These are phyloP conservation scores for Acephala macrosclerotiorum DNA, from an alignment of 2,329 filamentous ascomycete species.

Conservation along the genomic window DNA sequence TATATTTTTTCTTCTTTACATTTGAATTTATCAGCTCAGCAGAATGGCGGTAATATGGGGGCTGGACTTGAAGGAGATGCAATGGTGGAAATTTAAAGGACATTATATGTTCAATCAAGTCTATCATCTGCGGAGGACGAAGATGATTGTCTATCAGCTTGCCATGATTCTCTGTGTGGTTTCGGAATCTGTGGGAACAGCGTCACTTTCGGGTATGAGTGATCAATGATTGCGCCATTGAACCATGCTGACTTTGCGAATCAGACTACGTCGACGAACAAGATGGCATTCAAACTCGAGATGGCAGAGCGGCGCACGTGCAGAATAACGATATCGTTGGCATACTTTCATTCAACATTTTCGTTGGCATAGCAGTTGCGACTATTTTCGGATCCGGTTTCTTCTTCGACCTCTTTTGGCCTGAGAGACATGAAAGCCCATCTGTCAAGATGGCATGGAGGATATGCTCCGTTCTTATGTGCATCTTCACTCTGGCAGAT, in stretches of 20 bases:
- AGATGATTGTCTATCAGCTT: constrained; percentile 66
- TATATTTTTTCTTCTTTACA: not conserved
- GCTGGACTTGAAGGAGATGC: constrained; percentile 61
- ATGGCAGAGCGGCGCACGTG: constrained; percentile 48
- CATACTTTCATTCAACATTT: constrained; percentile 64
- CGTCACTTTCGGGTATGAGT: constrained; percentile 56
- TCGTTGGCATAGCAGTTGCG: constrained; percentile 62
- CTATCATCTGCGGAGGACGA: constrained; percentile 62
- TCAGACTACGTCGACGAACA: constrained; percentile 63
- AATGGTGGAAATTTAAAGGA: constrained; percentile 64
- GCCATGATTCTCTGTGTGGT: constrained; percentile 65
- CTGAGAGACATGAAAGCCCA: constrained; percentile 57
- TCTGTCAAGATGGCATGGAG: constrained; percentile 62
- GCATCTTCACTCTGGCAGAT: constrained; percentile 53
- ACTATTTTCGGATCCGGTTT: constrained; percentile 65
- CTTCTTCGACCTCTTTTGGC: constrained; percentile 70
- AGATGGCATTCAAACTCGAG: constrained; percentile 50
- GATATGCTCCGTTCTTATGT: constrained; percentile 56
- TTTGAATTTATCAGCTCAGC: not conserved
- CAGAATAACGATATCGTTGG: constrained; percentile 64
- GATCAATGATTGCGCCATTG: not conserved
- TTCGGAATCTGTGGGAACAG: constrained; percentile 63
- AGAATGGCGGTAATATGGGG: constrained; percentile 61
- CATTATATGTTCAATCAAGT: constrained; percentile 64
- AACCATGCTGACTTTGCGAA: constrained; percentile 4